phyloP scores from a whole-genome alignment of 2,329 filamentous ascomycete genomes.

The Neonectria hederae region DNA sequence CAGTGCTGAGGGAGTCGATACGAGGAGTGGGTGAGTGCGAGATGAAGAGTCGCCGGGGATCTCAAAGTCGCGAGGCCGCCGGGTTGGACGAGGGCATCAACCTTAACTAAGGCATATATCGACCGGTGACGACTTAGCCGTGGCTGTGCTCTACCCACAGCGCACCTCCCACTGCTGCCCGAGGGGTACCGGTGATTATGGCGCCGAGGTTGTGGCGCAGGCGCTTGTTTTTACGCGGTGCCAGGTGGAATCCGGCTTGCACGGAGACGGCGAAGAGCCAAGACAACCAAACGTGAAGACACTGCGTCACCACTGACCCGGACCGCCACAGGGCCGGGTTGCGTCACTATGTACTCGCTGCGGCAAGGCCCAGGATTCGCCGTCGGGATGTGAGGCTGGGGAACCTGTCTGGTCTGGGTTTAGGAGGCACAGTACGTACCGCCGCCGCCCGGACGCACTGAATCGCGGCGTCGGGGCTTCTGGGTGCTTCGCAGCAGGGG shows the following conservation, averaged over 20 bases:
- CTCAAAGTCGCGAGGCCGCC: slow-evolving; percentile 41
- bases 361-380: slow-evolving; percentile 4
- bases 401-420: slow-evolving; percentile 1
- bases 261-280: slow-evolving; percentile 12
- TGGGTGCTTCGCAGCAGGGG: not conserved
- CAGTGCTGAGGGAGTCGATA: slow-evolving; percentile 18
- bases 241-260: slow-evolving; percentile 11
- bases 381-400: slow-evolving; percentile 5
- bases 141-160: slow-evolving; percentile 29
- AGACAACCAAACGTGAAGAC: slow-evolving; percentile 4
- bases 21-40: slow-evolving; percentile 2
- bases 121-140: slow-evolving; percentile 47
- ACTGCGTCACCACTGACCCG: slow-evolving; percentile 22
- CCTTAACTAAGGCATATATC: slow-evolving; percentile 36
- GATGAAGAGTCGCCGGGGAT: slow-evolving; percentile 29
- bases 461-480: slow-evolving; percentile 3
- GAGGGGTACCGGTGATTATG: not conserved
- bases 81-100: slow-evolving; percentile 40
- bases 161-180: not conserved
- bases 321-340: not conserved
- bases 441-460: not conserved
- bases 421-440: slow-evolving; percentile 12
- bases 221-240: slow-evolving; percentile 11
- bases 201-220: slow-evolving; percentile 18
- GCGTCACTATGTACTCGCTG: slow-evolving; percentile 19